These are phyloP conservation scores for Aschersonia sp. DNA, from an alignment of 2,329 filamentous ascomycete genomes.

Conservation along the genomic window DNA sequence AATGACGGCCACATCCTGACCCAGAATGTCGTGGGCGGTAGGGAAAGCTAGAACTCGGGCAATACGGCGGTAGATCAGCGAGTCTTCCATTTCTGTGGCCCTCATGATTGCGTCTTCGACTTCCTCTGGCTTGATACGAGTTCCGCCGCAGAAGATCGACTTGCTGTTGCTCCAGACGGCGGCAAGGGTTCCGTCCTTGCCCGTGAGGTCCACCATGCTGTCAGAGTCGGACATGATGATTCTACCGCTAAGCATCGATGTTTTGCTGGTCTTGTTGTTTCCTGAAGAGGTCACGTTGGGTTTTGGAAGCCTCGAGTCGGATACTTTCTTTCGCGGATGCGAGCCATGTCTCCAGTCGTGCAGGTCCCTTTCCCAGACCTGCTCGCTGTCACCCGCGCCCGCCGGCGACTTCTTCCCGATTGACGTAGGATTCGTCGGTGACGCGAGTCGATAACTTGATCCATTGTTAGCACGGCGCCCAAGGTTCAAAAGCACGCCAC, in stretches of 20 bases:
- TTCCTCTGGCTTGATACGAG: constrained; percentile 12
- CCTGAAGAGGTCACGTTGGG: background rate
- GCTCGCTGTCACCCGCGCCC: background rate
- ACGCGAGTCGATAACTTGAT: background rate
- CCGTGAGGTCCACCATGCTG: background rate
- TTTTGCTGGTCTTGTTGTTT: no score
- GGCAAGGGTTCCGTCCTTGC: background rate
- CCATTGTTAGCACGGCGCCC: no score
- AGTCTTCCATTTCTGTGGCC: constrained; percentile 22
- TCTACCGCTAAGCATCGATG: no score
- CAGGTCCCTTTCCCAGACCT: background rate
- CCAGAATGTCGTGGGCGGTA: constrained; percentile 29
- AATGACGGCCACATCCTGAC: constrained; percentile 36
- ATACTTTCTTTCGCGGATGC: background rate
- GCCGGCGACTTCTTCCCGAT: background rate
- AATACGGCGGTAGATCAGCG: constrained; percentile 26
- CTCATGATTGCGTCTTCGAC: constrained; percentile 34
- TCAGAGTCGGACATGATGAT: background rate
- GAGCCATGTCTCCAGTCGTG: background rate
- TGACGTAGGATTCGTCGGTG: background rate
- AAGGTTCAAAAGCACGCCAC: no score
- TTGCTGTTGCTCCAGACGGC: constrained; percentile 17
- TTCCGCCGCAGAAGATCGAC: constrained; percentile 28
- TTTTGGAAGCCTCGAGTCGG: no score
- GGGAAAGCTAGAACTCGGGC: constrained; percentile 32